Evolutionary conservation across 306 rosid species (phyloP).

Genomic region (Calophaca sinica): DNA sequence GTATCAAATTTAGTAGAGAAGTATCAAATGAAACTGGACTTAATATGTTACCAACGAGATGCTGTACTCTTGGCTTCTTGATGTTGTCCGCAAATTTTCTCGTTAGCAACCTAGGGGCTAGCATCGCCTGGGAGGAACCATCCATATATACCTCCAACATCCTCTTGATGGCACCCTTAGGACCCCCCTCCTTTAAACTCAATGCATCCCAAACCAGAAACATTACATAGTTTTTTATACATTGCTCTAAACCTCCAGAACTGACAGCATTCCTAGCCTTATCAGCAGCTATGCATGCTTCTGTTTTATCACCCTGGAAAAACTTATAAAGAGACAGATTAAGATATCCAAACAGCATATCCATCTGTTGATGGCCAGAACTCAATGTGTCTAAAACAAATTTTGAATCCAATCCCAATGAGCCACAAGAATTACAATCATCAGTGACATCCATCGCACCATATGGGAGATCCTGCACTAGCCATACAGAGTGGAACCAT

Average conservation of each 20-base stretch:
- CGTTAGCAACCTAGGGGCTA: conserved; percentile 60
- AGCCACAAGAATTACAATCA: conserved; percentile 51
- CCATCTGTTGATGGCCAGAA: conserved; percentile 58
- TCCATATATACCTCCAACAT: conserved; percentile 65
- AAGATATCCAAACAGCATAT: conserved; percentile 75
- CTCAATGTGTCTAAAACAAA: conserved; percentile 47
- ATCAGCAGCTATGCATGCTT: conserved; percentile 68
- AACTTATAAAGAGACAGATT: conserved; percentile 70
- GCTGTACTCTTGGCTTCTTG: conserved; percentile 81
- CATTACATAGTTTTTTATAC: conserved; percentile 66
- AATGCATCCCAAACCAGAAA: conserved; percentile 71
- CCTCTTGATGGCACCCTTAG: conserved; percentile 58
- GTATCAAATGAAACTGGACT: conserved; percentile 68
- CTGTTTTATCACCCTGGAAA: conserved; percentile 63
- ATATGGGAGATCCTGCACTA: conserved; percentile 49
- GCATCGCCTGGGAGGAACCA: conserved; percentile 51
- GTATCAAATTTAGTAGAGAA: conserved; percentile 69
- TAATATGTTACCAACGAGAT: conserved; percentile 63
- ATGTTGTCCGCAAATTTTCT: conserved; percentile 65
- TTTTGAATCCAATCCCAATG: conserved; percentile 51
- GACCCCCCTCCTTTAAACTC: conserved; percentile 55
- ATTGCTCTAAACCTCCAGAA: conserved; percentile 62
- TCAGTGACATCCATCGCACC: conserved; percentile 37
- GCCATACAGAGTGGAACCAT: conserved; percentile 75
- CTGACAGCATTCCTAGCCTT: conserved; percentile 66